Evolutionary conservation across 2,329 filamentous ascomycete species (phyloP).

Genomic region (Colletotrichum tropicicola): DNA sequence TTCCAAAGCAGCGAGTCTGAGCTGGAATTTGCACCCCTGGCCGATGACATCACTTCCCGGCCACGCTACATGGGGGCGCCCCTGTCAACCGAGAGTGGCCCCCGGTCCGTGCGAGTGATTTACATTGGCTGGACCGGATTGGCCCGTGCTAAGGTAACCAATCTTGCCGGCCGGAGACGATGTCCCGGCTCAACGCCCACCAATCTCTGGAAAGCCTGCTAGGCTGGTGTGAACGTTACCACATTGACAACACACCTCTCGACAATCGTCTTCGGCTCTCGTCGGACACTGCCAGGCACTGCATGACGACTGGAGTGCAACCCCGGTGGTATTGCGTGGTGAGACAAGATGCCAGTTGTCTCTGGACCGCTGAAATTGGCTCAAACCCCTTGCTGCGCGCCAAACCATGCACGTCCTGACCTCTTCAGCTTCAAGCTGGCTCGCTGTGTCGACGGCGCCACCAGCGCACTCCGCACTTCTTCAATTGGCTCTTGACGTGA

Average conservation of each 20-base stretch:
- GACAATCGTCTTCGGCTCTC: neutral
- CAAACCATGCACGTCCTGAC: neutral
- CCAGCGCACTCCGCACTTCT: neutral
- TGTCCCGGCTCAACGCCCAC: constrained; percentile 2
- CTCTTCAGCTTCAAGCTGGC: neutral
- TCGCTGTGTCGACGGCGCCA: neutral
- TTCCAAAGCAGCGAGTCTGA: constrained; percentile 18
- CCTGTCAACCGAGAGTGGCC: neutral
- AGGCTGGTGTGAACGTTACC: neutral
- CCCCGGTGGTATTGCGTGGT: neutral
- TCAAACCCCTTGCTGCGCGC: neutral
- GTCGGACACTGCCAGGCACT: constrained; percentile 2
- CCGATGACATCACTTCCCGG: constrained; percentile 25
- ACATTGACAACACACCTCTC: neutral
- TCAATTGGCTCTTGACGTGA: neutral
- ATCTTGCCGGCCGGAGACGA: constrained; percentile 25
- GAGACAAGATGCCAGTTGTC: neutral
- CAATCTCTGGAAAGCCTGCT: too few relatives aligned
- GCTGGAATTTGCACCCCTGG: constrained; percentile 18
- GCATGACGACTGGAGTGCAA: constrained; percentile 4
- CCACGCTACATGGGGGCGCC: neutral
- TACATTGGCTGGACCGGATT: constrained; percentile 22
- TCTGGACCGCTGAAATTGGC: neutral
- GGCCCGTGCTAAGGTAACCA: constrained; percentile 6
- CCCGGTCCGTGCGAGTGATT: constrained; percentile 12